Evolutionary conservation across 306 rosid genomes (phyloP), one percentile per base, ranked within the genome.

Genomic region (Oemleria cerasiformis): DNA sequence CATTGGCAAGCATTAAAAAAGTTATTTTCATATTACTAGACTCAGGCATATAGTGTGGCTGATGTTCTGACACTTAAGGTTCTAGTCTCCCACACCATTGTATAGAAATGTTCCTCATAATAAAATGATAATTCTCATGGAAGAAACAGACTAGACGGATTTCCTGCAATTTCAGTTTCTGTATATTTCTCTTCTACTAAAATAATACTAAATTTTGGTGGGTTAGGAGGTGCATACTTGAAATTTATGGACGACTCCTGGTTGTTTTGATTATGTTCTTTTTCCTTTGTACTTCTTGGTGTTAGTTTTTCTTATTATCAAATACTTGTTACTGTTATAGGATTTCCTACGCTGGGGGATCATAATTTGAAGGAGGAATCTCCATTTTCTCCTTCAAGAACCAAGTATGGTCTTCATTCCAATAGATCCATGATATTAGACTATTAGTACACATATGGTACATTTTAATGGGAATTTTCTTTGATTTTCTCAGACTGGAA

Each of bases 331-430:
- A 75, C 72, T 76, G 74, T 50, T 30, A 40, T 78, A 91, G 96
- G 82, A 63, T 85, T 86, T 76, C 86, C 81, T 71, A 65, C 61
- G 48, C 82, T 86, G 67, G 90, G 86, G 65, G 99, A 94, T 82
- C 88, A 78, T 79, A 80, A 77, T 77, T 6, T 88, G 71, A 94
- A 91, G 82, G 96, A 88, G 72, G 97, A 94, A 77, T 88, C 96
- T 55, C 77, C 85, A 61, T 88, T 89, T 83, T 85, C 97, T 78
- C 88, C 95, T 58, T 73, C 91, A 69, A 85, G 99, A 80, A 86
- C 79, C 83, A 91, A 91, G 99, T 94, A 94, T 78, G 82, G 50
- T 55, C 67, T n/a, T 59, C 65, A 30, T 68, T 74, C 41, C 74
- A 21, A 23, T 59, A 38, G 49, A 56, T 62, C 36, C 43, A 36